These are phyloP conservation scores for Tylopilus cervinicoccineus DNA, from an alignment of 768 basidiomycete species.

Conservation along the genomic window DNA sequence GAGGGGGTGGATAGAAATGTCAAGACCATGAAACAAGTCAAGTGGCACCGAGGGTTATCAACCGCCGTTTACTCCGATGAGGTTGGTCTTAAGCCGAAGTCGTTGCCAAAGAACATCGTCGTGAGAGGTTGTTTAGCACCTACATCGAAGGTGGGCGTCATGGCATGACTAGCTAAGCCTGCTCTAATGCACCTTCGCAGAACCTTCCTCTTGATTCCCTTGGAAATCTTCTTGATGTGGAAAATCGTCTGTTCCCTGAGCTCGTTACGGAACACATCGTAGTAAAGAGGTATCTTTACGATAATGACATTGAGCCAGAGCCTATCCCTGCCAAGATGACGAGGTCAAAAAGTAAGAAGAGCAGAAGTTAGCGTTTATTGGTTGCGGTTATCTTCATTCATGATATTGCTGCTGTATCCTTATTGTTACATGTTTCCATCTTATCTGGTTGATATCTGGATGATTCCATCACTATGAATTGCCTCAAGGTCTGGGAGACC, in stretches of 20 bases:
- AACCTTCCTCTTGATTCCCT: constrained; percentile 60
- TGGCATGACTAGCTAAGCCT: not conserved
- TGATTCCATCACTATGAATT: not conserved
- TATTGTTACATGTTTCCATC: constrained; percentile 18
- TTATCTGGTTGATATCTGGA: constrained; percentile 1
- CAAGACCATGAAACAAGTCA: constrained; percentile 53
- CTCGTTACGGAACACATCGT: constrained; percentile 61
- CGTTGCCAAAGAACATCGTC: constrained; percentile 38
- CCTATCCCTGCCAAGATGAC: constrained; percentile 45
- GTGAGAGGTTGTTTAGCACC: constrained; percentile 67
- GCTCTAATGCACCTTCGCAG: constrained; percentile 33
- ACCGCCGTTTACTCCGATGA: constrained; percentile 62
- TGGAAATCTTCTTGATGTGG: constrained; percentile 63
- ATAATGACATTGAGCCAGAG: constrained; percentile 53
- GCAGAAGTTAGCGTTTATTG: constrained; percentile 27
- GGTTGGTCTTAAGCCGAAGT: constrained; percentile 48
- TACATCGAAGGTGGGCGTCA: constrained; percentile 56
- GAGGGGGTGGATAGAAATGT: constrained; percentile 29
- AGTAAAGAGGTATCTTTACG: constrained; percentile 79
- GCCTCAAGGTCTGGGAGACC: constrained; percentile 28
- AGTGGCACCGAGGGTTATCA: constrained; percentile 71
- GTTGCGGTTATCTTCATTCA: constrained; percentile 14
- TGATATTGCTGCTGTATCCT: constrained; percentile 32
- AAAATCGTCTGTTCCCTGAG: constrained; percentile 47
- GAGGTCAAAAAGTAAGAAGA: constrained; percentile 52